Percentiles rank a stretch among this genome's conserved stretches.
Evolutionary conservation across 768 basidiomycete species (phyloP).

Genomic region (Tricholoma flavovirens): DNA sequence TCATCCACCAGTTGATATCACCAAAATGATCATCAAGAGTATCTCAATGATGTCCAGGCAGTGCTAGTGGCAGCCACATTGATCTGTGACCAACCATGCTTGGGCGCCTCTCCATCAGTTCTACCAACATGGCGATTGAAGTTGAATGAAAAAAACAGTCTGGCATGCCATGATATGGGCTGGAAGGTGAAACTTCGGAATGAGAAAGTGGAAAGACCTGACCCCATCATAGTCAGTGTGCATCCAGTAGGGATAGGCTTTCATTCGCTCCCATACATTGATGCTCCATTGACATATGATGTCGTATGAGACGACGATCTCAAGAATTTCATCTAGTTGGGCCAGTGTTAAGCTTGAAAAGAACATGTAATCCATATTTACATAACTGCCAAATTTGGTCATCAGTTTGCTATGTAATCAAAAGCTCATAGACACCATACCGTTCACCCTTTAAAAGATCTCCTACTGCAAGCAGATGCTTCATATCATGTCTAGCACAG

Average conservation of each 20-base stretch:
- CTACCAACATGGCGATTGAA: too few relatives aligned
- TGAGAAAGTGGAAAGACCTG: neutral
- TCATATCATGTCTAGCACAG: conserved; percentile 1
- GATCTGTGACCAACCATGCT: conserved; percentile 7
- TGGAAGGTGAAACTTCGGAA: too few relatives aligned
- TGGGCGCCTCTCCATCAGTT: conserved; percentile 5
- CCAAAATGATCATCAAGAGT: conserved; percentile 20
- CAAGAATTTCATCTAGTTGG: neutral
- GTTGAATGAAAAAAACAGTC: too few relatives aligned
- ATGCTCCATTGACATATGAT: conserved; percentile 1
- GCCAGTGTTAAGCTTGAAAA: neutral
- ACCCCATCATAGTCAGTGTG: neutral
- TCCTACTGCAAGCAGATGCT: neutral
- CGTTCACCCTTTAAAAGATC: too few relatives aligned
- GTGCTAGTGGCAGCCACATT: conserved; percentile 16
- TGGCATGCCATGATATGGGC: too few relatives aligned
- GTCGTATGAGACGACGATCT: conserved; percentile 4
- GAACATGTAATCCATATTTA: too few relatives aligned
- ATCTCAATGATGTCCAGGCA: conserved; percentile 19
- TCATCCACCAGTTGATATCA: neutral
- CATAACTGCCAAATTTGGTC: neutral
- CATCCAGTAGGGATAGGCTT: too few relatives aligned
- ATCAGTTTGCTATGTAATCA: neutral
- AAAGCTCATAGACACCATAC: neutral
- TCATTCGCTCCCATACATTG: neutral